These are phyloP conservation scores for Termitomyces sp. DNA, from an alignment of 768 basidiomycete genomes.

Conservation along the genomic window DNA sequence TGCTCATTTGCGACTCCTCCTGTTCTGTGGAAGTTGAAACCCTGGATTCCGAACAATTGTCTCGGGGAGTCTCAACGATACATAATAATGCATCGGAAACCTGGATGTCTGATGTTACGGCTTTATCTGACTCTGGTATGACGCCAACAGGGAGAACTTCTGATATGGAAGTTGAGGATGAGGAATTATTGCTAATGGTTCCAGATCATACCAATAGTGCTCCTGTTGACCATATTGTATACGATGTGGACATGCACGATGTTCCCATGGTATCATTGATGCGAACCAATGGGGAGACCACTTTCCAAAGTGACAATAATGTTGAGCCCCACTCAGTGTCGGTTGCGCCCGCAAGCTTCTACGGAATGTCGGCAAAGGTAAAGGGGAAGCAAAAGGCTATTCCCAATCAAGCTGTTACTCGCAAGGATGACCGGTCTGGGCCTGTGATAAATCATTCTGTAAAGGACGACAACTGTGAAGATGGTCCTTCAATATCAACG, in stretches of 20 bases:
- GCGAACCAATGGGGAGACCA: background rate
- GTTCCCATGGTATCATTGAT: background rate
- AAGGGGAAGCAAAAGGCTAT: constrained; percentile 21
- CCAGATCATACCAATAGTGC: constrained; percentile 7
- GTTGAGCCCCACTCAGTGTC: background rate
- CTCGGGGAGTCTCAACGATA: background rate
- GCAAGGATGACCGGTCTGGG: background rate
- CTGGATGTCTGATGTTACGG: constrained; percentile 1
- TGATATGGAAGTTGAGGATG: constrained; percentile 18
- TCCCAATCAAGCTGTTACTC: constrained; percentile 5
- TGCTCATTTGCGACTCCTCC: constrained; percentile 26
- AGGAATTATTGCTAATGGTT: constrained; percentile 7
- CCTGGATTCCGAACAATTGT: constrained; percentile 6
- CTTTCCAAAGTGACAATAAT: background rate
- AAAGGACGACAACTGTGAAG: background rate
- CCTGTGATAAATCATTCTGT: background rate
- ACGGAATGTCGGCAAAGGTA: constrained; percentile 9
- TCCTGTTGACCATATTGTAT: background rate
- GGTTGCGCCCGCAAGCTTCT: constrained; percentile 11
- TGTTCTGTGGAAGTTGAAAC: constrained; percentile 21
- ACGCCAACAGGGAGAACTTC: background rate
- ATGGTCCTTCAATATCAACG: constrained; percentile 1
- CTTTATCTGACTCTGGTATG: constrained; percentile 7
- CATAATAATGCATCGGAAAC: background rate
- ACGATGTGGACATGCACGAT: constrained; percentile 14